phyloP scores from a whole-genome alignment of 257 asterid genomes.

The Linaria vulgaris region DNA sequence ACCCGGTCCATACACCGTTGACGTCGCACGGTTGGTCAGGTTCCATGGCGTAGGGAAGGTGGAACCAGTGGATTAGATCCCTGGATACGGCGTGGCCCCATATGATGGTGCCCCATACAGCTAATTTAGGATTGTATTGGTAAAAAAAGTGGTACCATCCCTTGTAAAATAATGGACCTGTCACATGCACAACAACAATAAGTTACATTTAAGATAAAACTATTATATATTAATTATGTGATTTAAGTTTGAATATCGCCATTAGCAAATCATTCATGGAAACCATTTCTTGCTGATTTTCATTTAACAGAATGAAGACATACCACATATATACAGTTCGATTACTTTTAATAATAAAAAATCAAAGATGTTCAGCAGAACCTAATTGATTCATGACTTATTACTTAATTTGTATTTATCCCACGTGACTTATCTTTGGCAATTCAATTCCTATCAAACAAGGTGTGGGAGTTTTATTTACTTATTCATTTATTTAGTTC shows the following conservation, averaged over 20 bases:
- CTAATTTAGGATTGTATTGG: conserved; percentile 79
- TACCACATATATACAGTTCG: too few relatives aligned
- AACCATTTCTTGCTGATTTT: not conserved
- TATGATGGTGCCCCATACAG: conserved; percentile 77
- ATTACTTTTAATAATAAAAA: too few relatives aligned
- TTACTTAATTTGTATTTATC: not conserved
- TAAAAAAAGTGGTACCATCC: conserved; percentile 92
- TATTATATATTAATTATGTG: too few relatives aligned
- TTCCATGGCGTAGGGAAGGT: conserved; percentile 68
- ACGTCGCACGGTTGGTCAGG: conserved; percentile 72
- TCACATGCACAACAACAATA: not conserved
- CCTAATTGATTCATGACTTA: not conserved
- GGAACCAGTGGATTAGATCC: conserved; percentile 75
- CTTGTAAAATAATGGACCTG: conserved; percentile 76
- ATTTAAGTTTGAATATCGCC: too few relatives aligned
- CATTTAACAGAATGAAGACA: too few relatives aligned
- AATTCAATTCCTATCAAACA: too few relatives aligned
- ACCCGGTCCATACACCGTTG: conserved; percentile 90
- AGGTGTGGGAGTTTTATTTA: not conserved
- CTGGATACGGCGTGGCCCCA: conserved; percentile 89
- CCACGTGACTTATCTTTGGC: not conserved
- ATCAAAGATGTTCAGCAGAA: too few relatives aligned
- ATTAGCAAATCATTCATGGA: not conserved
- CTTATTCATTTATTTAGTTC: too few relatives aligned
- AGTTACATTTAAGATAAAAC: too few relatives aligned